Base-by-base conservation (phyloP, 2,329 filamentous ascomycete species). In the Colletotrichum coccodes region DNA sequence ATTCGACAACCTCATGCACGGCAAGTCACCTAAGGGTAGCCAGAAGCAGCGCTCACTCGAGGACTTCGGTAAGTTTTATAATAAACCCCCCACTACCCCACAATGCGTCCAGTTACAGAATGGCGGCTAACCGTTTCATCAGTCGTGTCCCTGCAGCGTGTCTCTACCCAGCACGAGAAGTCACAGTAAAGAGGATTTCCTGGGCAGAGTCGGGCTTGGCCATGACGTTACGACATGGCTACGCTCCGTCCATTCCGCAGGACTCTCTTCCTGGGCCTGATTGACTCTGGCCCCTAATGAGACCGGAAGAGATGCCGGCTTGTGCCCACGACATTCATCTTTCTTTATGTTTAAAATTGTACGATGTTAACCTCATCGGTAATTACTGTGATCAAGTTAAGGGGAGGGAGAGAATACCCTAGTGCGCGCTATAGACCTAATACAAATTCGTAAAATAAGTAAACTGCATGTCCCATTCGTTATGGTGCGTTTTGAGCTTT, bases 1-100 rank as follows among this genome's bases (percentile, higher is more conserved):
- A 71, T 97, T 97, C 81, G 93, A 97, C 83, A 95, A 96, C 85
- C 86, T 97, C 72, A 96, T 97, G 92, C 94, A 97, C 84, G 93
- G 94, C 79, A 95, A 95, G 86, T 92, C 90, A 71, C 89, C 90
- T 73, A 94, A 94, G 87, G 90, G 91, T 81, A 91, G 90, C 83
- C 87, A 91, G 82, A 95, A 94, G 87, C 93, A 95, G 84, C 88
- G 93, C 75, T 93, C 91, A 52, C 87, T 95, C 72, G 94, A 97
- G 86, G 94, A 97, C 84, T 97, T 97, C 77, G 66, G 66, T 69
- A 66, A 66, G 66, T 69, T 57, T 90, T 94, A 90, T 88, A 91
- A 87, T n/a, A n/a, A n/a, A n/a, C n/a, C 23, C 16, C 34, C 32
- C 9, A 73, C 71, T 68, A 40, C 30, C 53, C 18, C 40, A n/a